These are phyloP conservation scores for Ceratocystis albifundus DNA, from an alignment of 2,329 filamentous ascomycete species.

Conservation along the genomic window DNA sequence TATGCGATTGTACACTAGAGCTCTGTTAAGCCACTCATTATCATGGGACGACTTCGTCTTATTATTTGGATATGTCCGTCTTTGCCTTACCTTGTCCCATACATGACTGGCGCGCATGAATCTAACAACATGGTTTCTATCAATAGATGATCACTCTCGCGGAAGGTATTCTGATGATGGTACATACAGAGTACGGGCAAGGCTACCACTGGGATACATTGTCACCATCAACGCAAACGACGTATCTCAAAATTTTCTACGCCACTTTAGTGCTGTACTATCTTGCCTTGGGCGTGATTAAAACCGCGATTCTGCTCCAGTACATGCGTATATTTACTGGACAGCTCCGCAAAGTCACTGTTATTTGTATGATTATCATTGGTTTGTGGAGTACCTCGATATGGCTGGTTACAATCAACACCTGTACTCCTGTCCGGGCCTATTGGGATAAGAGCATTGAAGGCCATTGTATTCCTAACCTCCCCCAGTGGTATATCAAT, in stretches of 20 bases:
- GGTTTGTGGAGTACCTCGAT: slow-evolving; percentile 23
- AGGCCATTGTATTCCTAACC: slow-evolving; percentile 24
- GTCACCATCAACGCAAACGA: slow-evolving; percentile 3
- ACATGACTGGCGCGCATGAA: background rate
- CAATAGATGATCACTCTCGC: slow-evolving; percentile 15
- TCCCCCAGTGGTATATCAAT: slow-evolving; percentile 25
- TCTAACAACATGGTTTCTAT: background rate
- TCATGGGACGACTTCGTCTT: slow-evolving; percentile 19
- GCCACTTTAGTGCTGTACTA: slow-evolving; percentile 26
- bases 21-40: slow-evolving; percentile 14
- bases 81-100: background rate
- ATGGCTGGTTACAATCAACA: slow-evolving; percentile 22
- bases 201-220: slow-evolving; percentile 19
- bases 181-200: slow-evolving; percentile 19
- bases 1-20: slow-evolving; percentile 21
- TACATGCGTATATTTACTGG: slow-evolving; percentile 27
- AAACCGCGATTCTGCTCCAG: slow-evolving; percentile 28
- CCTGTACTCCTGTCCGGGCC: slow-evolving; percentile 23
- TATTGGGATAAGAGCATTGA: slow-evolving; percentile 23
- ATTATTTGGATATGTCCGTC: slow-evolving; percentile 17
- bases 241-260: slow-evolving; percentile 26
- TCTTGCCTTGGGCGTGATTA: slow-evolving; percentile 25
- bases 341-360: slow-evolving; percentile 23
- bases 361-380: slow-evolving; percentile 20
- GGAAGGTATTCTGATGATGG: slow-evolving; percentile 22